Base-by-base conservation (phyloP, 1,284 basidiomycete genomes). In the Puccinia horiana region DNA sequence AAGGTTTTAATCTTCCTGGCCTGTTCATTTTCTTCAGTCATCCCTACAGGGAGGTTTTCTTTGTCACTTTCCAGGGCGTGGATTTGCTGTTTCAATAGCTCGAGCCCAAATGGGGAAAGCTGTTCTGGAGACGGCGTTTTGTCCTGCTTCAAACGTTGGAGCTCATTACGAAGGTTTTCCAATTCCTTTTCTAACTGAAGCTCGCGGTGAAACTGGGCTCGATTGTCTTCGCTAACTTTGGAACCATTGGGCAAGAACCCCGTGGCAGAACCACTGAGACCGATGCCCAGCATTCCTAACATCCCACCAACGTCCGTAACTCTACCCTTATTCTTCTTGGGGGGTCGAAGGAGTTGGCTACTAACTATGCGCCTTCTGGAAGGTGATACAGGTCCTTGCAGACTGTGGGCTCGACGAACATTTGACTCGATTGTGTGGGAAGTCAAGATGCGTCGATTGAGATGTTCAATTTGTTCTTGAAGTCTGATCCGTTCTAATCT, bases 381-480 rank as follows among this genome's bases (percentile, higher is more conserved):
- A 42, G 54, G 58, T 47, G 72, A 74, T 40, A 54, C 23, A 37
- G 40, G 52, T 23, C 26, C n/a, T 32, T 74, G 56, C 18, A 61
- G 32, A 44, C 44, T 69, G 52, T 74, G 76, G 29, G 80, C 58
- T 67, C 80, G 40, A 35, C 80, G 72, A 40, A 76, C 61, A 76
- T 75, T 82, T 40, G 72, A 69, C 40, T 76, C 54, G 54, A 82
- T 67, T 4, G 72, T 82, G 11, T 82, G 72, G 35, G 56, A 65
- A 16, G 80, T 82, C 26, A 82, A 69, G 40, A 82, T 82, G 26
- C 80, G 42, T 18, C 80, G 80, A 82, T 82, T 82, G 40, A 82
- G 49, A 76, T 82, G 80, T 44, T 82, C 80, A 18, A 82, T 76
- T 56, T 82, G 80, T 47, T 82, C 80, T 82, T 82, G 73, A 63